Percentiles rank a stretch among this genome's conserved stretches.
phyloP scores from a whole-genome alignment of 169 alveolate genomes.

The Plasmodium gallinaceum region DNA sequence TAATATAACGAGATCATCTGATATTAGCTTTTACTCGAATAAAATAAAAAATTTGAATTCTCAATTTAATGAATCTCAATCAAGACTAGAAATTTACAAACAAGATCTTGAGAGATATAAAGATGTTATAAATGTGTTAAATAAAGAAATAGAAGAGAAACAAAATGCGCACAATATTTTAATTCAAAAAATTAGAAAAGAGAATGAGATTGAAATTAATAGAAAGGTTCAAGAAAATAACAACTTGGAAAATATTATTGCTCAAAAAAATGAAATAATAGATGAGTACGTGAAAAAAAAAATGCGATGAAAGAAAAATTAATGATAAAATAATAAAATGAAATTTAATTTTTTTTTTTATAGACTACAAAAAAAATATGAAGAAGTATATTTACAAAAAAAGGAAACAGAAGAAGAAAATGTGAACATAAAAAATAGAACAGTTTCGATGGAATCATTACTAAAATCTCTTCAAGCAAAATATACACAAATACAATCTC shows the following conservation, averaged over 20 bases:
- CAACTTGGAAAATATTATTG: slow-evolving; percentile 75
- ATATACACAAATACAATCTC: slow-evolving; percentile 76
- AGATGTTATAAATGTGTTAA: slow-evolving; percentile 77
- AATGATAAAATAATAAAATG: no score
- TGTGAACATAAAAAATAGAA: slow-evolving; percentile 77
- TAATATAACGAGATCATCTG: slow-evolving; percentile 77
- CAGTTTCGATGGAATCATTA: slow-evolving; percentile 77
- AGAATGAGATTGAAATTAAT: slow-evolving; percentile 71
- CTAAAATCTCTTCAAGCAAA: slow-evolving; percentile 75
- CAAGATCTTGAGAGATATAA: slow-evolving; percentile 78
- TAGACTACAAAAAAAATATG: slow-evolving; percentile 76
- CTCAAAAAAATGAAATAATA: slow-evolving; percentile 77
- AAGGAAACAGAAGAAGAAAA: slow-evolving; percentile 78
- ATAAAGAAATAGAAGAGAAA: slow-evolving; percentile 77
- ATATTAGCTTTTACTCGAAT: slow-evolving; percentile 76
- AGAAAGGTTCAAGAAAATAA: slow-evolving; percentile 75
- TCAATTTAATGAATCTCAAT: slow-evolving; percentile 75
- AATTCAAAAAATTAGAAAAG: slow-evolving; percentile 77
- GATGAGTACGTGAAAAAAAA: slow-evolving; percentile 65
- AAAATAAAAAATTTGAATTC: slow-evolving; percentile 76
- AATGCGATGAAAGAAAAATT: slow-evolving; percentile 25
- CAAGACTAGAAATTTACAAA: slow-evolving; percentile 75
- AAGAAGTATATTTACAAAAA: slow-evolving; percentile 77
- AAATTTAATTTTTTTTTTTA: slow-evolving; percentile 18
- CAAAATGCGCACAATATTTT: slow-evolving; percentile 64